Conservation (phyloP, 2,329 filamentous ascomycete genomes). For the Xylariaceae sp. region DNA sequence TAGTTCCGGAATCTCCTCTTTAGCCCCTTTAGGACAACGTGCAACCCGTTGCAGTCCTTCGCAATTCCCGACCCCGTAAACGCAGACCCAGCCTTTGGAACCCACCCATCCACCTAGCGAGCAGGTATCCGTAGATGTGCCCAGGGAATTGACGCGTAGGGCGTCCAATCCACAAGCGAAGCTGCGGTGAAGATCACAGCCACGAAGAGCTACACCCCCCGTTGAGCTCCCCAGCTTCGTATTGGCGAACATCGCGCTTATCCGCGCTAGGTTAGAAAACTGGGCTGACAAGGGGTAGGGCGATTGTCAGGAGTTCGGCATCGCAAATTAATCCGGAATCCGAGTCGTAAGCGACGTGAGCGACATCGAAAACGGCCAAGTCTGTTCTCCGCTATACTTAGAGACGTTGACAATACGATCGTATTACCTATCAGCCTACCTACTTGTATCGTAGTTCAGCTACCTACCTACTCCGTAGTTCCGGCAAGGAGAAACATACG, state of each 20-base stretch:
- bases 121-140: too few relatives aligned
- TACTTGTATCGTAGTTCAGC: neutral
- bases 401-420: neutral
- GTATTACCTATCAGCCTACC: neutral
- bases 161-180: neutral
- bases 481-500: too few relatives aligned
- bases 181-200: neutral
- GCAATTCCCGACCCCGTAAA: neutral
- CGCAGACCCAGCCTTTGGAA: too few relatives aligned
- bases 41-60: neutral
- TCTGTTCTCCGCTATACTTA: neutral
- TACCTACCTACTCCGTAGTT: too few relatives aligned
- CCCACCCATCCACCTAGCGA: too few relatives aligned
- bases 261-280: neutral
- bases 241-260: neutral
- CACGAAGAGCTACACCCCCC: neutral
- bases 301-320: neutral
- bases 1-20: neutral
- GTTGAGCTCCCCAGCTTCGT: neutral
- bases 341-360: neutral
- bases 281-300: neutral
- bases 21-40: neutral
- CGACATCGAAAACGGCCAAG: neutral
- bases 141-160: neutral
- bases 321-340: neutral